Conservation (phyloP, 2,329 filamentous ascomycete genomes). For the Aspergillus quadricinctus region DNA sequence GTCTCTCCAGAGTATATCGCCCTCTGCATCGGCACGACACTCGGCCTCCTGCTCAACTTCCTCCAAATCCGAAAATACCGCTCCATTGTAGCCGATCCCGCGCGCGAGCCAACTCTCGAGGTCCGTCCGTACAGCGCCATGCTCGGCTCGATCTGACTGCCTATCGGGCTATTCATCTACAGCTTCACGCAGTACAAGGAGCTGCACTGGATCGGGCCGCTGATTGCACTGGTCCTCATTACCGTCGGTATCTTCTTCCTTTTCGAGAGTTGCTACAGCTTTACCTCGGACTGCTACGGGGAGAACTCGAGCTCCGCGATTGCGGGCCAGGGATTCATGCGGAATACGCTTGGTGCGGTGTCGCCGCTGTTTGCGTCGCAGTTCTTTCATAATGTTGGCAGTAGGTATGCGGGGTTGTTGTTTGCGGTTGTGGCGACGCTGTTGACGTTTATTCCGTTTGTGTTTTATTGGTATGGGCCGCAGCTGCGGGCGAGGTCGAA, state of each 20-base stretch:
- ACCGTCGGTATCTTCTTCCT: constrained; percentile 53
- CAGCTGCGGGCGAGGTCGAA: constrained; percentile 26
- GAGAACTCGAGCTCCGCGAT: constrained; percentile 39
- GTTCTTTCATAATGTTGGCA: constrained; percentile 52
- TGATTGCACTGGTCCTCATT: constrained; percentile 48
- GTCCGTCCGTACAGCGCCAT: constrained; percentile 48
- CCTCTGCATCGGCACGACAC: constrained; percentile 46
- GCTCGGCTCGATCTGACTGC: constrained; percentile 45
- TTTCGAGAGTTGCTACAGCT: constrained; percentile 41
- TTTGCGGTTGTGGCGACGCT: constrained; percentile 44
- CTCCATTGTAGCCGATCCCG: constrained; percentile 31
- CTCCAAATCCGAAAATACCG: constrained; percentile 51
- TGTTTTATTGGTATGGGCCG: constrained; percentile 28
- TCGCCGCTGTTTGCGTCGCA: constrained; percentile 50
- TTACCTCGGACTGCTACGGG: constrained; percentile 52
- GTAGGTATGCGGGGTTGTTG: constrained; percentile 50
- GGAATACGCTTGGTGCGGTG: constrained; percentile 51
- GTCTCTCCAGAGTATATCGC: constrained; percentile 39
- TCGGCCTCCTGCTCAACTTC: constrained; percentile 48
- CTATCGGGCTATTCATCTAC: constrained; percentile 51
- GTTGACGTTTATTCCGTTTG: constrained; percentile 28
- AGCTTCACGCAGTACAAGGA: constrained; percentile 50
- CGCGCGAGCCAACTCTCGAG: constrained; percentile 37
- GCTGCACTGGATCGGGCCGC: constrained; percentile 48
- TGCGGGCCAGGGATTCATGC: constrained; percentile 50